Base-by-base conservation (phyloP, 2,329 filamentous ascomycete genomes). In the Rachicladosporium sp. region DNA sequence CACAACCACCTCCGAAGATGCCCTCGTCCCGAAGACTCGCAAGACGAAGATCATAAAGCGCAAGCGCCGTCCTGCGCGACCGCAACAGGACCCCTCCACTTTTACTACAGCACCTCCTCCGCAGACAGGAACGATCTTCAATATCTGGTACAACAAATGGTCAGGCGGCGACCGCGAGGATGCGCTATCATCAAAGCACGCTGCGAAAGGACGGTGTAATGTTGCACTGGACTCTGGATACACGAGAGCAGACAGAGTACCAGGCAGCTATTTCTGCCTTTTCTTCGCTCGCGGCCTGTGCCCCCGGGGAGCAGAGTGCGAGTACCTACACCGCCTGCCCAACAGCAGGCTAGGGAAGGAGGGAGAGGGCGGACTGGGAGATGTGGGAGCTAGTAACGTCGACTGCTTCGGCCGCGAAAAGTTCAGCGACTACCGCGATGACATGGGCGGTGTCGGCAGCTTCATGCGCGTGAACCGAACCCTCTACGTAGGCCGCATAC, bases 61-160 rank as follows among this genome's bases (percentile, higher is more conserved):
- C 59, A 95, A 94, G 70, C 80, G 82, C 55, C 75, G 87, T 31
- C 91, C 91, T 27, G 91, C 91, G 35, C 78, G 89, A 43, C 82
- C 83, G 0, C 91, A 98, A 66, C 80, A 95, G 54, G 91, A 98
- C 56, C 78, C 87, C 2, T 78, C 81, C 31, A 80, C 80, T 33
- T 74, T 93, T 64, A 84, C 82, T 52, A 80, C 80, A 29, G 86
- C 94, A 52, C 82, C 84, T 3, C 86, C 88, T 10, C 83, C 85
- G 1, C 88, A 96, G 55, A 96, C 89, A 0, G 91, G 91, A 38
- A 93, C 85, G 0, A 86, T 88, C 43, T 98, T 91, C 72, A 98
- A 98, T 64, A 93, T 93, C 55, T 95, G 88, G 89, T 94, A 95
- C 66, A 95, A 94, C 68, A 96, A 95, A 64, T 96, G 89, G 88